A percentile compares a stretch with the other conserved stretches of the same genome.
phyloP scores from a whole-genome alignment of 108 stramenopile genomes.

The Nitzschia inconspicua region DNA sequence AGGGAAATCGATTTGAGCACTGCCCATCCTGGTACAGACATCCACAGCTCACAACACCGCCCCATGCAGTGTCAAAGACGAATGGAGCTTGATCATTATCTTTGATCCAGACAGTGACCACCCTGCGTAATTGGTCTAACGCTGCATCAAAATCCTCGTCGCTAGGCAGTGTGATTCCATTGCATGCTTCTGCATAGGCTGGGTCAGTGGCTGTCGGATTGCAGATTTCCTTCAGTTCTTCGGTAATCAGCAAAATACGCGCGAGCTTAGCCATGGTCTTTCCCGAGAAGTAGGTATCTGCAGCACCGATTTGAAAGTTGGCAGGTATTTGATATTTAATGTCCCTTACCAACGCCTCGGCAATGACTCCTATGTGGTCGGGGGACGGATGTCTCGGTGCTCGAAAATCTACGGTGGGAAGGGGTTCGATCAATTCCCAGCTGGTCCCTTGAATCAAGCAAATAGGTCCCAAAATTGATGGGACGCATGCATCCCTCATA shows the following conservation, averaged over 20 bases:
- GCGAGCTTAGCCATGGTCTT: constrained; percentile 84
- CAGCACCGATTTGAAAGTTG: constrained; percentile 81
- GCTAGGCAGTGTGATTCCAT: constrained; percentile 36
- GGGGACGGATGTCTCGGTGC: constrained; percentile 54
- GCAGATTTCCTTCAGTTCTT: constrained; percentile 63
- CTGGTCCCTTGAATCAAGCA: constrained; percentile 34
- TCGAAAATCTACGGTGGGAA: constrained; percentile 45
- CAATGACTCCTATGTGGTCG: constrained; percentile 33
- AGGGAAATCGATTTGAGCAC: constrained; percentile 66
- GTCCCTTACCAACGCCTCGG: constrained; percentile 47
- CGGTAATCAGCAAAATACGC: constrained; percentile 76
- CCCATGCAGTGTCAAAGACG: constrained; percentile 83
- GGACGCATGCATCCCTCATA: too few relatives aligned
- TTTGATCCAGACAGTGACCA: constrained; percentile 85
- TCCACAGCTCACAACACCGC: constrained; percentile 85
- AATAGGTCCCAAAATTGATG: constrained; percentile 31
- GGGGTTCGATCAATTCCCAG: constrained; percentile 29
- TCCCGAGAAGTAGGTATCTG: constrained; percentile 93
- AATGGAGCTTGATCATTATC: constrained; percentile 66
- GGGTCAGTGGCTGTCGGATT: constrained; percentile 1
- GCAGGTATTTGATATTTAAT: constrained; percentile 55
- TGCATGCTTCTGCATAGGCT: constrained; percentile 36
- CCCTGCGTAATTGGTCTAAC: constrained; percentile 39
- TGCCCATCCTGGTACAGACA: constrained; percentile 57
- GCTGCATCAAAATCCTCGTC: constrained; percentile 49